phyloP scores from a whole-genome alignment of 2,329 filamentous ascomycete genomes.

The Fusarium albosuccineum region DNA sequence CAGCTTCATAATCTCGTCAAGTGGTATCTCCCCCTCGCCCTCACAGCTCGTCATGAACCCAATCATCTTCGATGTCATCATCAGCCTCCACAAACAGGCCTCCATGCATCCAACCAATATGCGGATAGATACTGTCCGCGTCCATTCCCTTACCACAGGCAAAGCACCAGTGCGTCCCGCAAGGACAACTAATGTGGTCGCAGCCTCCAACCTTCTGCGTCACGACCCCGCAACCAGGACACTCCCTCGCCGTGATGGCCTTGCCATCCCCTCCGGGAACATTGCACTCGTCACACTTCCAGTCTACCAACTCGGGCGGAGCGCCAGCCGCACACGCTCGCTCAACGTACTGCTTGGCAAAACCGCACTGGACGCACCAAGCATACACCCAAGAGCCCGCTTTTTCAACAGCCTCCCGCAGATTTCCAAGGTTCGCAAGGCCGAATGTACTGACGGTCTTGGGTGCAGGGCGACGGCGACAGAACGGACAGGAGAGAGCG shows the following conservation, averaged over 20 bases:
- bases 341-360: conserved; percentile 57
- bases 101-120: conserved; percentile 52
- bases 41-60: conserved; percentile 19
- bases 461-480: conserved; percentile 57
- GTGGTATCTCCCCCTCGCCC: conserved; percentile 9
- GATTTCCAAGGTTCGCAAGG: conserved; percentile 54
- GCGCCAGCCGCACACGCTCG: conserved; percentile 59
- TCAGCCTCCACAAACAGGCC: conserved; percentile 44
- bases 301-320: conserved; percentile 53
- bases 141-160: conserved; percentile 50
- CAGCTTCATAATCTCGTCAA: neutral
- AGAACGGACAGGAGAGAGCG: conserved; percentile 64
- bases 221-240: conserved; percentile 53
- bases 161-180: conserved; percentile 57
- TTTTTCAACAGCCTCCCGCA: conserved; percentile 56
- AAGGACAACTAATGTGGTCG: conserved; percentile 56
- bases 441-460: conserved; percentile 54
- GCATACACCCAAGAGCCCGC: conserved; percentile 61
- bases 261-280: conserved; percentile 1
- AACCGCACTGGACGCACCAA: conserved; percentile 60
- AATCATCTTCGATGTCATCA: conserved; percentile 40
- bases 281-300: conserved; percentile 58
- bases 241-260: conserved; percentile 43
- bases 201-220: conserved; percentile 56
- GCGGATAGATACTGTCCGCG: conserved; percentile 51